Base-by-base conservation (phyloP, 2,329 filamentous ascomycete species). In the Camptophora hylomeconis region DNA sequence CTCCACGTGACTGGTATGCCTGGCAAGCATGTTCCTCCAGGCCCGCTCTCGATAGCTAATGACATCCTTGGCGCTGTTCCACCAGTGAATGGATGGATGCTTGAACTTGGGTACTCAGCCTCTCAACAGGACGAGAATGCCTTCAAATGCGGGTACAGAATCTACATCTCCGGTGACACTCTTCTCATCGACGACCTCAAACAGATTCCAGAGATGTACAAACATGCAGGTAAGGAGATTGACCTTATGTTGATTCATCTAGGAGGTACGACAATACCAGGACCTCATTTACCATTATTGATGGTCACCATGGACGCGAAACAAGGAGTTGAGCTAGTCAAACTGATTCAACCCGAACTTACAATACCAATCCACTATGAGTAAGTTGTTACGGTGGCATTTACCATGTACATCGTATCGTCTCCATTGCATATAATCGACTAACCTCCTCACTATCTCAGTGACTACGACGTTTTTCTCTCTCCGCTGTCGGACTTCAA, bases 271-370 rank as follows among this genome's bases (percentile, higher is more conserved):
- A 77, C 70, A 3, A 69, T 80, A 17, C 74, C 73, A 0, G 60
- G 64, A 1, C 69, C 71, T 0, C 57, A 60, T 4, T 42, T 72
- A 47, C 69, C 70, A 24, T 49, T 77, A 35, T 34, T 77, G 14
- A 77, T 77, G 72, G 68, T 77, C 2, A 78, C 72, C 0, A 79
- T 79, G 72, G 72, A 78, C 47, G 72, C 65, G 13, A 58, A 63
- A 44, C 68, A 76, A 48, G 72, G 72, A 0, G 40, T 78, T 16
- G 52, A 73, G 50, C 46, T 79, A 37, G 65, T 79, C 47, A 53
- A 59, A 40, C 40, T 77, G 33, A 63, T 79, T 17, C 53, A 69
- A 17, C 69, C 72, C 11, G 67, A 74, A 14, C 32, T 76, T 27
- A 75, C 69, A 5, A 68, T 79, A 24, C 72, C 72, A 3, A 65